Base-by-base conservation (phyloP, 2,329 filamentous ascomycete species). In the Periconia sp. region DNA sequence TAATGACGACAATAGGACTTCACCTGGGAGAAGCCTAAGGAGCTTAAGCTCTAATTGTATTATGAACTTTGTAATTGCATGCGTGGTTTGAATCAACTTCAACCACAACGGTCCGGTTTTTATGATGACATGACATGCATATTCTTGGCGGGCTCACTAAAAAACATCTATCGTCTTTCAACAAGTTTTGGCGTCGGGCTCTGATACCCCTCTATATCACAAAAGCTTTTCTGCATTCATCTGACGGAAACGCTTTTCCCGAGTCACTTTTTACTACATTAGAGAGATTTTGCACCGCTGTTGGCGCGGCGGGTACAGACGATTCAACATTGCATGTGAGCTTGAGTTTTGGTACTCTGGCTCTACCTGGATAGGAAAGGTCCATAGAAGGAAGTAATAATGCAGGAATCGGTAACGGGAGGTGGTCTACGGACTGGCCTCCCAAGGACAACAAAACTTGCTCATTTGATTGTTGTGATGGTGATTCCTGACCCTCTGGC, bases 21-120 rank as follows among this genome's bases (percentile, higher is more conserved):
- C 86, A 86, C 82, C 80, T 99, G 94, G 94, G 94, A 99, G 87
- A 86, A 97, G 86, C 93, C 94, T 74, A 97, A 96, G 90, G 71
- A 83, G 66, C 90, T 99, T 74, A 92, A 90, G 81, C 89, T 91
- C 80, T 97, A 96, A 85, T 54, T 68, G 57, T 63, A 66, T 52
- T 59, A 64, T 54, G 58, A 58, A 54, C 55, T 64, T 52, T 63
- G 31, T 35, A 61, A 58, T 43, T 63, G 65, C 65, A 71, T 69
- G 64, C 61, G 68, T 70, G 66, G 66, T 49, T 63, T 69, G 71
- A 73, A 73, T 74, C 71, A 74, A 74, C 71, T 73, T 73, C 71
- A 69, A 60, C 64, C 63, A 64, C 62, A 58, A 63, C 55, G 58
- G 58, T 66, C 61, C 64, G 63, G 33, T 60, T 65, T 61, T 65